Percentiles rank a stretch among this genome's conserved stretches.
phyloP scores from a whole-genome alignment of 768 basidiomycete genomes.

The Butyriboletus loyo region DNA sequence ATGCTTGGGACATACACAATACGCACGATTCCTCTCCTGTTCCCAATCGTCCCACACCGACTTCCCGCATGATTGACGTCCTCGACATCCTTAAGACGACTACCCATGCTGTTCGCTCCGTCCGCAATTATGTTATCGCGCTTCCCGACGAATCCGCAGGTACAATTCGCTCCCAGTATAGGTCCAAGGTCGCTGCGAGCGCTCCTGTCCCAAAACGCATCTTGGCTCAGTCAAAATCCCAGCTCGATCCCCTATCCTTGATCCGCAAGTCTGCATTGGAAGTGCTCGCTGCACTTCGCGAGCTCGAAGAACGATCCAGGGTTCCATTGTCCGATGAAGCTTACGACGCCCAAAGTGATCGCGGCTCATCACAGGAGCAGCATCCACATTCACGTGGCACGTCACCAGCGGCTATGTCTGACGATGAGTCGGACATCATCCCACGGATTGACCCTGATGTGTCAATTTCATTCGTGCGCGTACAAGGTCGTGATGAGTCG shows the following conservation, averaged over 20 bases:
- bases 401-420: slow-evolving; percentile 44
- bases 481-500: slow-evolving; percentile 59
- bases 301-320: slow-evolving; percentile 75
- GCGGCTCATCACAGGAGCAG: slow-evolving; percentile 41
- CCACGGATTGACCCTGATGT: slow-evolving; percentile 51
- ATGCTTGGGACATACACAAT: slow-evolving; percentile 54
- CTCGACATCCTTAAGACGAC: slow-evolving; percentile 73
- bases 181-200: slow-evolving; percentile 44
- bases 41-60: slow-evolving; percentile 9
- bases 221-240: slow-evolving; percentile 31
- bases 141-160: slow-evolving; percentile 73
- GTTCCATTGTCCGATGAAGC: slow-evolving; percentile 76
- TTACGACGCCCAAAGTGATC: slow-evolving; percentile 80
- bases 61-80: slow-evolving; percentile 48
- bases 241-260: slow-evolving; percentile 58
- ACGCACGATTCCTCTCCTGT: slow-evolving; percentile 8
- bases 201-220: slow-evolving; percentile 34
- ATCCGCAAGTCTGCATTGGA: slow-evolving; percentile 81
- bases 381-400: slow-evolving; percentile 38
- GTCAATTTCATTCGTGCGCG: slow-evolving; percentile 66
- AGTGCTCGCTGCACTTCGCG: slow-evolving; percentile 74
- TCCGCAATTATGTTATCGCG: slow-evolving; percentile 79
- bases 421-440: slow-evolving; percentile 31
- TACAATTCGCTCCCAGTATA: slow-evolving; percentile 55
- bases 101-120: slow-evolving; percentile 75